Base-by-base conservation (phyloP, 768 basidiomycete species). In the Krasilnikovozyma curviuscula region DNA sequence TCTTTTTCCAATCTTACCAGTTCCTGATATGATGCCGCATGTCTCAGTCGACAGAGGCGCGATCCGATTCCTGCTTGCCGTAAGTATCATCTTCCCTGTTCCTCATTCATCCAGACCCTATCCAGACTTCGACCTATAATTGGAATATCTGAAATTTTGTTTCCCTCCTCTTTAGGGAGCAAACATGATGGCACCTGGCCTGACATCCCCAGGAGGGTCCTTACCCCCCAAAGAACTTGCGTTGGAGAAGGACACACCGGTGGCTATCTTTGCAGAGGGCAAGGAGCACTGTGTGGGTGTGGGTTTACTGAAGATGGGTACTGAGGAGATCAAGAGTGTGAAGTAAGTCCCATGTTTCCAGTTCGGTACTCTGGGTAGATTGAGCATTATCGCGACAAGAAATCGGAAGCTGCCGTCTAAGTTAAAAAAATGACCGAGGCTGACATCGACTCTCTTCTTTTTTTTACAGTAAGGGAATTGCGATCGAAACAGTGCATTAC, bases 1-100 rank as follows among this genome's bases (percentile, higher is more conserved):
- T 31, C 2, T 24, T 19, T 48, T 44, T 48, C 3, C n/a, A n/a
- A n/a, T n/a, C n/a, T n/a, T n/a, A 19, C 10, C 64, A 98, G 91
- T 93, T 69, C 93, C 93, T 7, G 80, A 74, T 58, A 70, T 97
- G 55, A 73, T 97, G 28, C 85, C 89, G 5, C 77, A 72, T 57
- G 86, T 91, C 41, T 76, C 78, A 55, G 73, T 97, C 40, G 93
- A 98, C 69, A 79, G 91, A 43, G 93, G 93, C 41, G 93, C 93
- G 45, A 98, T 98, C 67, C 83, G 89, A 29, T 98, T 95, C 67
- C 73, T 98, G 32, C 76, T 98, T 39, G 79, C 78, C 10, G 93
- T 68, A 33, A 53, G 67, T 63, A 8, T 28, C 9, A 4, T 1
- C 8, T 5, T 1, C 32, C 12, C 21, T 39, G n/a, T n/a, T n/a